These are phyloP conservation scores for Fusarium burgessii DNA, from an alignment of 2,329 filamentous ascomycete genomes.

Conservation along the genomic window DNA sequence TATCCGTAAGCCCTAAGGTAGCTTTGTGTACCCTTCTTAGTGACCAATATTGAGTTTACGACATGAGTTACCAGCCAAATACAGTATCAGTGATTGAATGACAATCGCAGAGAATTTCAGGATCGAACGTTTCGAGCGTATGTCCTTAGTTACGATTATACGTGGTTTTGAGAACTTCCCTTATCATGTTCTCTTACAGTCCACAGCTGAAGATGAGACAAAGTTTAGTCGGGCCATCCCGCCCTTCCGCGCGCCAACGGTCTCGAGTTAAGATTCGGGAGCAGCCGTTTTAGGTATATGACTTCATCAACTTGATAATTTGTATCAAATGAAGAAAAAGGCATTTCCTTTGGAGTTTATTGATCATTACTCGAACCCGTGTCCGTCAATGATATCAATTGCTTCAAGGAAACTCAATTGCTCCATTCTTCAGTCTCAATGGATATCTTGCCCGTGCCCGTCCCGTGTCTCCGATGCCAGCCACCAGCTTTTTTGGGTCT, in stretches of 20 bases:
- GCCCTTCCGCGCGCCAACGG: constrained; percentile 38
- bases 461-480: constrained; percentile 39
- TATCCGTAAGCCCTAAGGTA: constrained; percentile 4
- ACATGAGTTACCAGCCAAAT: constrained; percentile 3
- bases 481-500: constrained; percentile 39
- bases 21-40: neutral
- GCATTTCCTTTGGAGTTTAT: neutral
- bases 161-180: neutral
- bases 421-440: constrained; percentile 27
- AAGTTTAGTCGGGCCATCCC: constrained; percentile 44
- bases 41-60: constrained; percentile 6
- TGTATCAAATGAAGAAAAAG: neutral
- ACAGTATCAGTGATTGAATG: neutral
- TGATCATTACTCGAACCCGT: neutral
- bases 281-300: constrained; percentile 3
- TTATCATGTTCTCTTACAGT: neutral
- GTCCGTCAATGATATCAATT: neutral
- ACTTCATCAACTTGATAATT: neutral
- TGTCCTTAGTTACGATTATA: neutral
- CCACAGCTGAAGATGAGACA: constrained; percentile 15
- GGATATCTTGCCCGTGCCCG: constrained; percentile 22
- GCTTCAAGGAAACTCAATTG: neutral
- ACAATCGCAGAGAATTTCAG: neutral
- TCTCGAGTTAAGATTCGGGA: constrained; percentile 13
- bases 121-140: neutral